Conservation (phyloP, 2,329 filamentous ascomycete genomes). For the Aspergillus sp. region DNA sequence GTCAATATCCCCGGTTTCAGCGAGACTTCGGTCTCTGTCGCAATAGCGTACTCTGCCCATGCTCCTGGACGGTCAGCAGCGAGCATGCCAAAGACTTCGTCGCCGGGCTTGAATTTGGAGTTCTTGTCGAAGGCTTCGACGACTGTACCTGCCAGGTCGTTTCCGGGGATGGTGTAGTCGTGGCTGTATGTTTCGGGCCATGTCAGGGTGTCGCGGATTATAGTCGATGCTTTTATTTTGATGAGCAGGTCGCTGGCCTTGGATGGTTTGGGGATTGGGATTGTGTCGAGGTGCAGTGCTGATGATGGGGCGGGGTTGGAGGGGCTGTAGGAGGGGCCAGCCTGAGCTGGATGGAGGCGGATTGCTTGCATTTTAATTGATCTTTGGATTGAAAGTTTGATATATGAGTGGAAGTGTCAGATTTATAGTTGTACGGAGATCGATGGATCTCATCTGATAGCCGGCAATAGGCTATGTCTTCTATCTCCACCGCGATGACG, state of each 20-base stretch:
- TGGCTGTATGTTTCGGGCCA: constrained; percentile 29
- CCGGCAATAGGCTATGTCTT: not conserved
- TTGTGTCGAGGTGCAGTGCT: not conserved
- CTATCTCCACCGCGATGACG: too few species aligned
- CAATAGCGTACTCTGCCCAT: constrained; percentile 31
- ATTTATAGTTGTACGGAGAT: not conserved
- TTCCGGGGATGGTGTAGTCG: constrained; percentile 19
- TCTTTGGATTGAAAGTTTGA: too few species aligned
- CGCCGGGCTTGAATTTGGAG: constrained; percentile 23
- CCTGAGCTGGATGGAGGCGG: not conserved
- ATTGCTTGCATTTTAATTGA: not conserved
- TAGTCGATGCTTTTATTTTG: constrained; percentile 15
- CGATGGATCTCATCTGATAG: too few species aligned
- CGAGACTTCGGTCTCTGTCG: constrained; percentile 22
- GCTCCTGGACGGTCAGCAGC: constrained; percentile 17
- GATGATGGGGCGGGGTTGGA: constrained; percentile 4
- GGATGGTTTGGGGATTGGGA: not conserved
- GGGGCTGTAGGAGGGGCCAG: not conserved
- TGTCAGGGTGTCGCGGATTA: constrained; percentile 16
- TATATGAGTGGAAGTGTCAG: not conserved
- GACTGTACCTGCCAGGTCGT: constrained; percentile 25
- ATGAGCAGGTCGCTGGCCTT: not conserved
- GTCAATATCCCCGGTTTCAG: constrained; percentile 21
- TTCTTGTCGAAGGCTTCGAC: constrained; percentile 3
- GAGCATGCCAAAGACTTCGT: constrained; percentile 31